phyloP scores from a whole-genome alignment of 306 rosid species.

The Vigna trinervia region DNA sequence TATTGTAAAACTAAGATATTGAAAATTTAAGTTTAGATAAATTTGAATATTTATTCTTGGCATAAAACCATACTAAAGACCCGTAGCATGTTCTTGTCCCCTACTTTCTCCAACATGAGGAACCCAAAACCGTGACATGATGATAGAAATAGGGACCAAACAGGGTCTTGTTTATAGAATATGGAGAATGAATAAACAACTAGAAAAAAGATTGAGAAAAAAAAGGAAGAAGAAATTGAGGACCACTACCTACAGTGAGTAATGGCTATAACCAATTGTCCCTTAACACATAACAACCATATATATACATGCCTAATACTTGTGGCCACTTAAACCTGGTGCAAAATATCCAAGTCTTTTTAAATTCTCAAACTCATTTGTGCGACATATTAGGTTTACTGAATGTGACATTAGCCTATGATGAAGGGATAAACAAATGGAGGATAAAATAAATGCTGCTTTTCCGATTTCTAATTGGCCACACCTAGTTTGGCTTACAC shows the following conservation, averaged over 20 bases:
- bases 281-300: not conserved
- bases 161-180: not conserved
- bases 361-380: conserved; percentile 36
- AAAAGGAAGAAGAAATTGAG: not conserved
- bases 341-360: conserved; percentile 44
- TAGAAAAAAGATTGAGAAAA: not conserved
- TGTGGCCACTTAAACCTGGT: conserved; percentile 45
- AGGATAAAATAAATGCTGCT: not conserved
- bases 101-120: not conserved
- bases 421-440: not conserved
- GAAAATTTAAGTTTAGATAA: no score
- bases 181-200: not conserved
- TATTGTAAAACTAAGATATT: no score
- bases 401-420: conserved; percentile 10
- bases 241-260: not conserved
- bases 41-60: no score
- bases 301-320: conserved; percentile 7
- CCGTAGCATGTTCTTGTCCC: not conserved
- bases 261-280: not conserved
- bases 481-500: not conserved
- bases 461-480: not conserved
- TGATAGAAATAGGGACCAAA: not conserved
- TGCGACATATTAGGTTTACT: not conserved
- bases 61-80: no score
- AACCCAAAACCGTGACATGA: not conserved